Base-by-base conservation (phyloP, 306 rosid species). In the Bauhinia variegata region DNA sequence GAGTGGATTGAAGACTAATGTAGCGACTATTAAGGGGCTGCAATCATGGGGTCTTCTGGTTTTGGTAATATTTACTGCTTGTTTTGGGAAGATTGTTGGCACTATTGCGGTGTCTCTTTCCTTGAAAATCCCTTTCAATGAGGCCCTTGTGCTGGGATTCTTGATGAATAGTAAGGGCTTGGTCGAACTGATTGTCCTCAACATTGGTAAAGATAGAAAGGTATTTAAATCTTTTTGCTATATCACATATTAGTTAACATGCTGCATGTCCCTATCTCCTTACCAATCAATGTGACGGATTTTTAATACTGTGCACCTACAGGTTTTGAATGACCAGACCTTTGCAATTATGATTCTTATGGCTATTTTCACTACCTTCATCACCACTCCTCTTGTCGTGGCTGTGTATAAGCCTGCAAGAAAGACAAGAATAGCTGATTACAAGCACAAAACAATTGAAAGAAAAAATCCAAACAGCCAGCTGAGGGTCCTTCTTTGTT, bases 321-420 rank as follows among this genome's bases (percentile, higher is more conserved):
- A 88, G 97, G 97, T 92, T 50, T 80, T 92, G 80, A 89, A 89
- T 81, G 96, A 92, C 67, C 89, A 92, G 67, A 92, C 96, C 19
- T 92, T 92, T 73, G 95, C 96, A 23, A 84, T 92, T 32, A 87
- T 92, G 96, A 84, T 92, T 75, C 84, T 92, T 8, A 92, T 92
- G 97, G 97, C 97, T 38, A 72, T 92, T 54, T 78, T 92, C 58
- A 92, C 96, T 8, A 92, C 97, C 51, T 87, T 89, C 75, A 73
- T 89, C 23, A 92, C 97, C 43, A 89, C 97, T 2, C 97, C 97
- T 39, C 49, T 89, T 50, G 92, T 92, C 61, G 66, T 68, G 34
- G 73, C 77, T 4, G 80, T 84, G 44, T 92, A 84, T 54, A 81
- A 84, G 73, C 96, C 91, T 13, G 89, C 85, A 2, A 84, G 80